phyloP scores from a whole-genome alignment of 2,329 filamentous ascomycete species.

The Aureobasidium namibiae region DNA sequence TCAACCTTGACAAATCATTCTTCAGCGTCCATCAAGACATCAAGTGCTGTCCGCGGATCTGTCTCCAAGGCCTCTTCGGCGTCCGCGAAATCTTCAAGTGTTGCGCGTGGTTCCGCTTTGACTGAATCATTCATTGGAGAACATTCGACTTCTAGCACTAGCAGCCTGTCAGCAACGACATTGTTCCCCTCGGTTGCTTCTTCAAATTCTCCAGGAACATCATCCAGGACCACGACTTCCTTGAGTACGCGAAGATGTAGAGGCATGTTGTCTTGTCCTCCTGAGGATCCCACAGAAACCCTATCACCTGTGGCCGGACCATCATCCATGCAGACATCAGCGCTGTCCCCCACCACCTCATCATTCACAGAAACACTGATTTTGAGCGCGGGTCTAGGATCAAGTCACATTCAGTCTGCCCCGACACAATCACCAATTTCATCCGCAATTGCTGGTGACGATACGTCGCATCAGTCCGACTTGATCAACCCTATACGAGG shows the following conservation, averaged over 20 bases:
- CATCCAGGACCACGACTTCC: background rate
- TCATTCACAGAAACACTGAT: background rate
- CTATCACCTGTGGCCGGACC: no score
- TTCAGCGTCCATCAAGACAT: background rate
- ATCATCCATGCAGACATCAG: background rate
- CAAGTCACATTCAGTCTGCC: background rate
- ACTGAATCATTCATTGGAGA: background rate
- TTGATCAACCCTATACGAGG: background rate
- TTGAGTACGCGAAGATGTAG: background rate
- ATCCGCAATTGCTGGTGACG: background rate
- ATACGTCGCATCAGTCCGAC: background rate
- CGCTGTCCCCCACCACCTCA: background rate
- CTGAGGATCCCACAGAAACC: background rate
- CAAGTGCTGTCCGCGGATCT: background rate
- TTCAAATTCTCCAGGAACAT: background rate
- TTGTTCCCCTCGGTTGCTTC: background rate
- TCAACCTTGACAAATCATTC: background rate
- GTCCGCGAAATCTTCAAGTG: background rate
- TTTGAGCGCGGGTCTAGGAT: background rate
- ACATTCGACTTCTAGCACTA: background rate
- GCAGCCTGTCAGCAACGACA: background rate
- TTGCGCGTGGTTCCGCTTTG: background rate
- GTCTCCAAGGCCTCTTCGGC: background rate
- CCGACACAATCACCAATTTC: background rate
- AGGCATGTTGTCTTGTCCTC: background rate